Conservation (phyloP, 1,284 basidiomycete genomes). For the Cystobasidiaceae sp. region DNA sequence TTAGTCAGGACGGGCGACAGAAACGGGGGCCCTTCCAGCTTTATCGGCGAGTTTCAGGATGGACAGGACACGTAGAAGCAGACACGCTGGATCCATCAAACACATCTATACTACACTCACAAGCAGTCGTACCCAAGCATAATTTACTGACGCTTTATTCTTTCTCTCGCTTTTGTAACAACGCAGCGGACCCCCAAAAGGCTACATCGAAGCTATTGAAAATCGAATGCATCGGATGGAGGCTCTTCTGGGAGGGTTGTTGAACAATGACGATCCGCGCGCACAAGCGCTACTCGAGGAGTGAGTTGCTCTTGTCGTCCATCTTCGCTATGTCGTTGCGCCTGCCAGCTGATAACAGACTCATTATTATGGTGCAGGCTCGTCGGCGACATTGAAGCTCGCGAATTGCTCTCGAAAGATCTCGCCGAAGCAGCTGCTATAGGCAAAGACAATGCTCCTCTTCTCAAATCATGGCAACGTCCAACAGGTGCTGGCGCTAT, state of each 20-base stretch:
- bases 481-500: background rate
- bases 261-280: slow-evolving; percentile 61
- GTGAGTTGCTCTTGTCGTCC: slow-evolving; percentile 46
- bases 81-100: no score
- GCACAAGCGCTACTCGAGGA: slow-evolving; percentile 59
- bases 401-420: slow-evolving; percentile 41
- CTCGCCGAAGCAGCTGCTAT: slow-evolving; percentile 36
- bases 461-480: slow-evolving; percentile 30
- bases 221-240: slow-evolving; percentile 79
- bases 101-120: no score
- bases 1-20: no score
- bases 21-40: no score
- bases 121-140: no score
- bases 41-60: no score
- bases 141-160: background rate
- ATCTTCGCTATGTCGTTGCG: background rate
- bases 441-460: slow-evolving; percentile 26
- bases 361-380: no score
- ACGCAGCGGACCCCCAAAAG: slow-evolving; percentile 67
- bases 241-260: slow-evolving; percentile 64
- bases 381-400: slow-evolving; percentile 41
- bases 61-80: no score
- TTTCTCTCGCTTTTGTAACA: no score
- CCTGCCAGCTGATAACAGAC: no score
- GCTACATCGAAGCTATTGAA: slow-evolving; percentile 85